These are phyloP conservation scores for Eremothecium sinecaudum DNA, from an alignment of 1,139 yeast species.

Conservation along the genomic window DNA sequence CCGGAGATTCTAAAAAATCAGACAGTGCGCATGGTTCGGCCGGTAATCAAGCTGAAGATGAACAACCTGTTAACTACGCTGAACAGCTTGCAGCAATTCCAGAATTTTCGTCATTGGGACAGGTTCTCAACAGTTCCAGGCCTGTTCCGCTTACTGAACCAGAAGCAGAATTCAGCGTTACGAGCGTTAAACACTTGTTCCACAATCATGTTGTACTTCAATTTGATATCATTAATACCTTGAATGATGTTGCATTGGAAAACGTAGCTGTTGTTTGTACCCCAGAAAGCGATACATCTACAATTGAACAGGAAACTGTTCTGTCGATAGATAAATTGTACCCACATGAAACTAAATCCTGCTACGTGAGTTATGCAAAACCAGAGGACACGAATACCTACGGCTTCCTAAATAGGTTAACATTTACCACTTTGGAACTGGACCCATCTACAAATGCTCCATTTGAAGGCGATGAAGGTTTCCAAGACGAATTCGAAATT, in stretches of 20 bases:
- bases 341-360: conserved; percentile 64
- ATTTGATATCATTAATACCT: conserved; percentile 76
- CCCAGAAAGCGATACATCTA: conserved; percentile 47
- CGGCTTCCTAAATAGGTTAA: conserved; percentile 58
- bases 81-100: conserved; percentile 58
- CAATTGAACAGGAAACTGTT: conserved; percentile 59
- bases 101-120: conserved; percentile 59
- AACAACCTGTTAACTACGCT: conserved; percentile 53
- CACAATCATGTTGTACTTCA: conserved; percentile 71
- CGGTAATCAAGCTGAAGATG: conserved; percentile 28
- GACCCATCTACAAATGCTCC: conserved; percentile 67
- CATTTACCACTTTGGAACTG: conserved; percentile 72
- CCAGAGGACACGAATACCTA: conserved; percentile 41
- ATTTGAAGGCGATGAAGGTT: conserved; percentile 69
- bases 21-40: conserved; percentile 5
- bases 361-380: conserved; percentile 68
- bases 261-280: conserved; percentile 57
- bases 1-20: conserved; percentile 9
- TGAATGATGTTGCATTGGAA: conserved; percentile 66
- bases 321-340: conserved; percentile 63
- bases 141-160: conserved; percentile 72
- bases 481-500: conserved; percentile 86
- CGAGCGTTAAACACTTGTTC: conserved; percentile 75
- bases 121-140: conserved; percentile 61
- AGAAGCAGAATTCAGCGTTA: conserved; percentile 89